phyloP scores from a whole-genome alignment of 2,329 filamentous ascomycete species.

The Aureobasidium sp. region DNA sequence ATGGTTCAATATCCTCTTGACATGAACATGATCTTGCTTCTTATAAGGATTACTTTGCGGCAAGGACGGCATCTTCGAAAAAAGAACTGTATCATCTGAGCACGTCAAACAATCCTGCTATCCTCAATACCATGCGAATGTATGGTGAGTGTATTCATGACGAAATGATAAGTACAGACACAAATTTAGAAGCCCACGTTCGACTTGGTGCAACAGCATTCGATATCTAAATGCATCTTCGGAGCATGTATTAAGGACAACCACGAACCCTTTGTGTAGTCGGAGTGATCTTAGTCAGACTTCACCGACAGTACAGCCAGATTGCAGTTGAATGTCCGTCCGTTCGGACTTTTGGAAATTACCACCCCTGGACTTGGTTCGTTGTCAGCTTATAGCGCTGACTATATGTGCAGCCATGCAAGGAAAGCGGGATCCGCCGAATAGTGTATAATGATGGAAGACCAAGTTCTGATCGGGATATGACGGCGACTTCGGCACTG shows the following conservation, averaged over 20 bases:
- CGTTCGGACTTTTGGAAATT: neutral
- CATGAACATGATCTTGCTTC: neutral
- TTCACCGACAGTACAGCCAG: neutral
- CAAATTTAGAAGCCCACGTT: constrained; percentile 3
- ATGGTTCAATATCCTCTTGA: neutral
- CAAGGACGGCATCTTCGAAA: neutral
- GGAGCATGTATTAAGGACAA: neutral
- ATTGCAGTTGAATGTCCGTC: neutral
- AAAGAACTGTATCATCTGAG: no score
- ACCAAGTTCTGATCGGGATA: neutral
- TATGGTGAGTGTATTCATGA: neutral
- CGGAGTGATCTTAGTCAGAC: neutral
- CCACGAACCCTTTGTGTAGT: neutral
- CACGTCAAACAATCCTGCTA: no score
- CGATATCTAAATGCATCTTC: neutral
- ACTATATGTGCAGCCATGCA: neutral
- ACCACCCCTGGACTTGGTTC: neutral
- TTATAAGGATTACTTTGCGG: neutral
- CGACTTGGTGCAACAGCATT: neutral
- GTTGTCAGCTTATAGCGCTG: neutral
- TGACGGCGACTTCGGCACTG: neutral
- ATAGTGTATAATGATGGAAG: neutral
- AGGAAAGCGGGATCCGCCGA: neutral
- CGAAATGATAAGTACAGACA: neutral
- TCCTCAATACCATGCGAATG: no score